Evolutionary conservation across 768 basidiomycete genomes (phyloP).

Genomic region (Tephrocybe sp.): DNA sequence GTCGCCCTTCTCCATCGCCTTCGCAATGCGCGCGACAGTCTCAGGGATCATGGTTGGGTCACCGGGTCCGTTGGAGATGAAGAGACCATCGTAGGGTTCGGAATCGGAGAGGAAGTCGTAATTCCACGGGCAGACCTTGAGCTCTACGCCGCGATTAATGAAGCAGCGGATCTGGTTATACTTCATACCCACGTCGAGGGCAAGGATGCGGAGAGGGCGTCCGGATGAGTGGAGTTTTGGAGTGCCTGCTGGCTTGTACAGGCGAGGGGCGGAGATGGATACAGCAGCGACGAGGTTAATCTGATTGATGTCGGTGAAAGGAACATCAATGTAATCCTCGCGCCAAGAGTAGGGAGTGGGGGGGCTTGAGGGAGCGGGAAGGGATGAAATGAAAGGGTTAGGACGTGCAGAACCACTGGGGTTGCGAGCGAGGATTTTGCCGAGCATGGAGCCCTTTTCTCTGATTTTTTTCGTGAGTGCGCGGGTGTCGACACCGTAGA

Average conservation of each 20-base stretch:
- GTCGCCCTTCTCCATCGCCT: conserved; percentile 68
- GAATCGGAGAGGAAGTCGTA: conserved; percentile 81
- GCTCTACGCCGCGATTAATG: conserved; percentile 83
- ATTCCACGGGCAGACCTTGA: conserved; percentile 98
- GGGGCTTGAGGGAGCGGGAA: conserved; percentile 50
- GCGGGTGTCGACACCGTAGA: conserved; percentile 95
- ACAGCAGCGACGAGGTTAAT: conserved; percentile 90
- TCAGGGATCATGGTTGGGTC: conserved; percentile 82
- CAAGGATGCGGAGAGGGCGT: conserved; percentile 78
- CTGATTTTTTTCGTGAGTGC: conserved; percentile 95
- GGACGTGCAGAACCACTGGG: conserved; percentile 40
- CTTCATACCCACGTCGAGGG: conserved; percentile 99
- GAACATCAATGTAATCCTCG: conserved; percentile 77
- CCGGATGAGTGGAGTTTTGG: conserved; percentile 74
- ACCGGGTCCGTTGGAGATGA: conserved; percentile 97
- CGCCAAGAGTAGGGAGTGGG: conserved; percentile 63
- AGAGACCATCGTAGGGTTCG: conserved; percentile 90
- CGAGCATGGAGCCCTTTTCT: conserved; percentile 92
- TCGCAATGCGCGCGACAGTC: conserved; percentile 67
- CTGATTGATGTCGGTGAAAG: conserved; percentile 85
- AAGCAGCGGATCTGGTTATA: conserved; percentile 99
- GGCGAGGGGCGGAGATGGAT: conserved; percentile 63
- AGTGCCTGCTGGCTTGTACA: conserved; percentile 60
- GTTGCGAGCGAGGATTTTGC: conserved; percentile 71
- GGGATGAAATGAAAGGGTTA: conserved; percentile 28